Base-by-base conservation (phyloP, 257 asterid genomes). In the Plantago ovata region DNA sequence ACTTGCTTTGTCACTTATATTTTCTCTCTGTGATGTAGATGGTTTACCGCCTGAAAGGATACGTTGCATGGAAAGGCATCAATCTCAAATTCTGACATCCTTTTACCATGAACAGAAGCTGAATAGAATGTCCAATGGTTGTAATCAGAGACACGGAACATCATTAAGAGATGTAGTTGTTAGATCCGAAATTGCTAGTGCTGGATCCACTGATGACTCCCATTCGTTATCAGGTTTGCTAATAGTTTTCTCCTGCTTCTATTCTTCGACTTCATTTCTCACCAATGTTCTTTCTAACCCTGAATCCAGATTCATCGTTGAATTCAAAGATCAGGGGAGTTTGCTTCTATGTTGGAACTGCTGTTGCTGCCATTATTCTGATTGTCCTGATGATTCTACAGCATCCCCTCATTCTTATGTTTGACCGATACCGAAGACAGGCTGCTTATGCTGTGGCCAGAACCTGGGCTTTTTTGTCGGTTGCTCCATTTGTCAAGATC, bases 331-430 rank as follows among this genome's bases (percentile, higher is more conserved):
- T 79, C 43, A 72, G 97, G 74, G 97, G 95, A 64, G 76, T 89
- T 56, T 69, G 75, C 85, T 93, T 93, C 67, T 93, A 84, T 56
- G 61, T 71, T 52, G 81, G 75, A 50, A 86, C 94, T 44, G 75
- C 95, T 32, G 60, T 79, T 72, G 70, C 83, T 67, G 95, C 97
- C 63, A 63, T 86, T 65, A 48, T 80, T 61, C 72, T 89, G 76
- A 78, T 93, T 23, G 66, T 75, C 67, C 72, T 86, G 42, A 93
- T 93, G 98, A 61, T 86, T 72, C 66, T 77, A 45, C 79, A 87
- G 61, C 98, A 93, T 77, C 98, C 98, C 40, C 61, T 86, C 45
- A 89, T 89, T 60, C 94, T 89, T 67, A 65, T 86, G 68, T 76
- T 89, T 46, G 98, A 93, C 69, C 86, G 82, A 12, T 86, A 86